Evolutionary conservation across 495 filamentous ascomycete genomes (phyloP).

Genomic region (Friedmanniomyces endolithicus): DNA sequence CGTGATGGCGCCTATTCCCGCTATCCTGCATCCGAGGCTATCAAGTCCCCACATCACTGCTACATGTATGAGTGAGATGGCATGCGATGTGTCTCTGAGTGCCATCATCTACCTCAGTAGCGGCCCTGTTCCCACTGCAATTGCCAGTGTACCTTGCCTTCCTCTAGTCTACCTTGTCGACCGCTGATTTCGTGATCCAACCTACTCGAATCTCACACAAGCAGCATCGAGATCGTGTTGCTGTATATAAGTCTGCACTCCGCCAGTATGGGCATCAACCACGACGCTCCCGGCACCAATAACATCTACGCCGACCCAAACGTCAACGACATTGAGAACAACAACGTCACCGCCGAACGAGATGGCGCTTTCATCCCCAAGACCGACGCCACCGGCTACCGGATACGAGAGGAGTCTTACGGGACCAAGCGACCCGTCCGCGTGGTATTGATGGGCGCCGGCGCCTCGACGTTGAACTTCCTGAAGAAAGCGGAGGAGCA

Average conservation of each 20-base stretch:
- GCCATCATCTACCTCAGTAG: too few relatives aligned
- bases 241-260: neutral
- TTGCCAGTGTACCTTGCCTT: too few relatives aligned
- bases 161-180: too few relatives aligned
- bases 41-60: too few relatives aligned
- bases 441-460: constrained; percentile 34
- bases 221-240: too few relatives aligned
- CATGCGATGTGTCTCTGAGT: too few relatives aligned
- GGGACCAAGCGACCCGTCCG: constrained; percentile 27
- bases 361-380: constrained; percentile 25
- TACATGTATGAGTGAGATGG: too few relatives aligned
- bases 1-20: too few relatives aligned
- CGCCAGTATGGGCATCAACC: constrained; percentile 16
- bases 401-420: constrained; percentile 32
- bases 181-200: too few relatives aligned
- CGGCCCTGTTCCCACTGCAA: too few relatives aligned
- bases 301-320: constrained; percentile 12
- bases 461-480: constrained; percentile 32
- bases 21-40: too few relatives aligned
- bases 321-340: constrained; percentile 13
- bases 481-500: constrained; percentile 31
- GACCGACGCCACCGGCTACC: constrained; percentile 28
- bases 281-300: constrained; percentile 4
- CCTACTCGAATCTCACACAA: too few relatives aligned
- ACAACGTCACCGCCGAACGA: constrained; percentile 16